Conservation (phyloP, 495 filamentous ascomycete genomes). For the Zalerion maritima region DNA sequence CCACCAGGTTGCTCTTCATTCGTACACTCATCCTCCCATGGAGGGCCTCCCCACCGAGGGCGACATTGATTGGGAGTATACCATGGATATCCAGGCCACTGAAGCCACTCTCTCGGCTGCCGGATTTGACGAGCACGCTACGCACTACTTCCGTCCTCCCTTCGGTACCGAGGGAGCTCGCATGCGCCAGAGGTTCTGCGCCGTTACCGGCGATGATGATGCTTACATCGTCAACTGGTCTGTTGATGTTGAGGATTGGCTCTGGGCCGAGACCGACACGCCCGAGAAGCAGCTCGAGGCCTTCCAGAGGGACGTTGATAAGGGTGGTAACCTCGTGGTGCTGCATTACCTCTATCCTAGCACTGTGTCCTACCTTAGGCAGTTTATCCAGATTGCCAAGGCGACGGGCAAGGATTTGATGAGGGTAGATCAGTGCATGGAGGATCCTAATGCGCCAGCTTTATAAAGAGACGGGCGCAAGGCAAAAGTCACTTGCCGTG, state of each 20-base stretch:
- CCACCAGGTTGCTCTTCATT: slow-evolving; percentile 65
- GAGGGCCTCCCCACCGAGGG: slow-evolving; percentile 44
- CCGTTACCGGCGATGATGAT: slow-evolving; percentile 25
- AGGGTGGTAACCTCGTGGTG: slow-evolving; percentile 59
- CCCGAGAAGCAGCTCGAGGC: slow-evolving; percentile 61
- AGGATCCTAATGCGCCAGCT: slow-evolving; percentile 51
- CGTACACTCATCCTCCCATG: slow-evolving; percentile 60
- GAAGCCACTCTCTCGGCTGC: slow-evolving; percentile 31
- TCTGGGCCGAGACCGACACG: slow-evolving; percentile 49
- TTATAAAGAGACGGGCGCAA: no score
- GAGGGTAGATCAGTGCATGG: slow-evolving; percentile 68
- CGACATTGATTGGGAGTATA: slow-evolving; percentile 57
- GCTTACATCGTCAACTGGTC: slow-evolving; percentile 57
- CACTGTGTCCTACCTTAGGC: slow-evolving; percentile 50
- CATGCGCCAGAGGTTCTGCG: slow-evolving; percentile 48
- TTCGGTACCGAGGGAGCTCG: slow-evolving; percentile 63
- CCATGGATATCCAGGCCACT: slow-evolving; percentile 45
- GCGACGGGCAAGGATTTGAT: slow-evolving; percentile 51
- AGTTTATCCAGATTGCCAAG: slow-evolving; percentile 59
- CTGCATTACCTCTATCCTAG: slow-evolving; percentile 61
- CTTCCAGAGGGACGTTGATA: slow-evolving; percentile 50
- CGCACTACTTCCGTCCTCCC: slow-evolving; percentile 59
- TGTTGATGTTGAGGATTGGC: slow-evolving; percentile 68
- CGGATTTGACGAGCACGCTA: no score
- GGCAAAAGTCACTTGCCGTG: no score